A percentile compares a stretch with the other conserved stretches of the same genome.
Evolutionary conservation across 192 early-diverging fungal genomes (phyloP).

Genomic region (Coemansia nantahalensis): DNA sequence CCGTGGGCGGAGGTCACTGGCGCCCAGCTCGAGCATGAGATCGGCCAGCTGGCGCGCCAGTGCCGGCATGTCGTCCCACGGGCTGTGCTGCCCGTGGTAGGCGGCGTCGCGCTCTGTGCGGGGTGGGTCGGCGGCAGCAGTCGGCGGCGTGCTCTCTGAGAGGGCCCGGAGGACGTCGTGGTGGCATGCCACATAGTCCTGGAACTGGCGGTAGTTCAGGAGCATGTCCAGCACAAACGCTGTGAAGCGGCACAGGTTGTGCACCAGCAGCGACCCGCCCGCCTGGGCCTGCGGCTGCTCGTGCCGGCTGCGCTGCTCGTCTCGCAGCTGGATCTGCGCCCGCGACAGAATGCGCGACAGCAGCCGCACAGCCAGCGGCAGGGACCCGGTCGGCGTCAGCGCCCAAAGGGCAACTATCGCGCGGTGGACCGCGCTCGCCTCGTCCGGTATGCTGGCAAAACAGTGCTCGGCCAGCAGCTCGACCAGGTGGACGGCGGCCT

Average conservation of each 20-base stretch:
- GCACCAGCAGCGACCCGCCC: slow-evolving; percentile 11
- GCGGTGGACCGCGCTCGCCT: slow-evolving; percentile 15
- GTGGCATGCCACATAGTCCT: slow-evolving; percentile 43
- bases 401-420: slow-evolving; percentile 29
- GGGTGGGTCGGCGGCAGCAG: not conserved
- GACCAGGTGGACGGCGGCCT: slow-evolving; percentile 8
- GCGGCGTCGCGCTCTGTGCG: slow-evolving; percentile 18
- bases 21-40: slow-evolving; percentile 31
- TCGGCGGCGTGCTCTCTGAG: slow-evolving; percentile 1
- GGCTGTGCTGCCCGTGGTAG: slow-evolving; percentile 46
- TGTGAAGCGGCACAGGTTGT: slow-evolving; percentile 21
- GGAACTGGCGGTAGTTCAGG: slow-evolving; percentile 44
- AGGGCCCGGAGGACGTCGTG: slow-evolving; percentile 41
- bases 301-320: too few species aligned
- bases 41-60: slow-evolving; percentile 14
- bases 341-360: slow-evolving; percentile 16
- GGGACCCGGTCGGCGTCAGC: slow-evolving; percentile 31
- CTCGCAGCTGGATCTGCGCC: slow-evolving; percentile 9
- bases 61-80: slow-evolving; percentile 39
- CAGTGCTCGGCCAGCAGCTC: slow-evolving; percentile 8
- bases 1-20: not conserved
- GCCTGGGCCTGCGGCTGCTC: not conserved
- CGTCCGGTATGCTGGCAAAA: slow-evolving; percentile 6
- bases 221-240: slow-evolving; percentile 29
- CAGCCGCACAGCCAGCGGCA: slow-evolving; percentile 21